Evolutionary conservation across 805 yeast genomes (phyloP).

Genomic region (Candida koratica): DNA sequence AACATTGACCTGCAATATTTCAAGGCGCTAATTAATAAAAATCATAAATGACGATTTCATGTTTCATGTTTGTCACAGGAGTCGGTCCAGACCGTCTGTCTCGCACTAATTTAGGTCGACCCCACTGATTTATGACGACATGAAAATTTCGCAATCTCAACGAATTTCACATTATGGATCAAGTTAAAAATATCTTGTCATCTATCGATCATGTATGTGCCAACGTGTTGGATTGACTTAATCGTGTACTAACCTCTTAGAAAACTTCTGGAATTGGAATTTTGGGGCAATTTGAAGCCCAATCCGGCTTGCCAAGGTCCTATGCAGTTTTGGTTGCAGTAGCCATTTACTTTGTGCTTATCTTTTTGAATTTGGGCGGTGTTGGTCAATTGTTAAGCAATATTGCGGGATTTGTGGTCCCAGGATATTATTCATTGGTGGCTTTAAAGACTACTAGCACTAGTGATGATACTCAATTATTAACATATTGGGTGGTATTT

Average conservation of each 20-base stretch:
- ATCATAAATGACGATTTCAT: too few relatives aligned
- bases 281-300: conserved; percentile 37
- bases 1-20: too few relatives aligned
- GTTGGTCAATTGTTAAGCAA: conserved; percentile 92
- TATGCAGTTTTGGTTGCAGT: conserved; percentile 70
- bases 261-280: conserved; percentile 27
- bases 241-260: conserved; percentile 17
- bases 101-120: too few relatives aligned
- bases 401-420: conserved; percentile 84
- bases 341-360: conserved; percentile 65
- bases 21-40: too few relatives aligned
- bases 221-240: neutral
- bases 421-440: conserved; percentile 81
- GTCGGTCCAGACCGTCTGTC: too few relatives aligned
- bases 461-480: conserved; percentile 78
- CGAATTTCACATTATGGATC: conserved; percentile 22
- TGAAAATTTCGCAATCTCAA: conserved; percentile 2
- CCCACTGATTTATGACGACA: neutral
- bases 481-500: conserved; percentile 98
- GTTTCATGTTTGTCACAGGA: too few relatives aligned
- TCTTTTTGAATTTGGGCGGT: conserved; percentile 90
- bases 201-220: conserved; percentile 45
- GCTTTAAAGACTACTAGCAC: conserved; percentile 72
- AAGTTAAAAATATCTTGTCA: conserved; percentile 45
- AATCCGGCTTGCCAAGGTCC: conserved; percentile 71